phyloP scores from a whole-genome alignment of 2,329 filamentous ascomycete species.

The Alternaria incomplexa region DNA sequence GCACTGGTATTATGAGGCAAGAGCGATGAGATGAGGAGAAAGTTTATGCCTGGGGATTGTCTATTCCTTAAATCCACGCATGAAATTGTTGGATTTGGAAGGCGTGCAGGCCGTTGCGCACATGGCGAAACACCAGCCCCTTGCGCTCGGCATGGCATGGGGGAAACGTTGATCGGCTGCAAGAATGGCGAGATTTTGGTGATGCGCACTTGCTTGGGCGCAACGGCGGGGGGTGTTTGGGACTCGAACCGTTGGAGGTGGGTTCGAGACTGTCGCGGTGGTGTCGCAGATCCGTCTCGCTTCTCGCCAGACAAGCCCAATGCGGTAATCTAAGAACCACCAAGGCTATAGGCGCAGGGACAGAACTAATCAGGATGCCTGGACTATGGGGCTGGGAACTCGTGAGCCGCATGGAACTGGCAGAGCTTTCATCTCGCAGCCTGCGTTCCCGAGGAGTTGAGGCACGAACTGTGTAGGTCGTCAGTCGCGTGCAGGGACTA shows the following conservation, averaged over 20 bases:
- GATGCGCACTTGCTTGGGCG: conserved; percentile 24
- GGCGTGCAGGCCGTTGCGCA: conserved; percentile 29
- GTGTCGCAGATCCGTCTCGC: conserved; percentile 48
- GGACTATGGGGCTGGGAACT: conserved; percentile 30
- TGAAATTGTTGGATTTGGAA: conserved; percentile 44
- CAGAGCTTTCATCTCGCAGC: conserved; percentile 35
- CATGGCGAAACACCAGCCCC: conserved; percentile 48
- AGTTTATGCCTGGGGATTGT: conserved; percentile 34
- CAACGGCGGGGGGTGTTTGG: conserved; percentile 32
- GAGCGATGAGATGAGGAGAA: conserved; percentile 31
- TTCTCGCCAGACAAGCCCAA: conserved; percentile 33
- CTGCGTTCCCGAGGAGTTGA: conserved; percentile 37
- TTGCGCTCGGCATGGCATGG: conserved; percentile 39
- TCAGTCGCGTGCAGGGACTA: conserved; percentile 22
- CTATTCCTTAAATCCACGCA: conserved; percentile 48
- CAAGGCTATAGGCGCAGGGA: conserved; percentile 20
- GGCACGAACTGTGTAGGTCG: conserved; percentile 35
- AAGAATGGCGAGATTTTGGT: conserved; percentile 39
- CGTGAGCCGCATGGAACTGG: conserved; percentile 33
- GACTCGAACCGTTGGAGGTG: conserved; percentile 41
- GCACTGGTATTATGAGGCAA: conserved; percentile 44
- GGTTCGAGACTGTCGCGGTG: conserved; percentile 41
- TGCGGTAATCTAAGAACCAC: conserved; percentile 32
- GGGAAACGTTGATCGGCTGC: conserved; percentile 34
- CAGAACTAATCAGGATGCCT: conserved; percentile 29